These are phyloP conservation scores for Ogataea nitratoaversa DNA, from an alignment of 805 yeast genomes.

Conservation along the genomic window DNA sequence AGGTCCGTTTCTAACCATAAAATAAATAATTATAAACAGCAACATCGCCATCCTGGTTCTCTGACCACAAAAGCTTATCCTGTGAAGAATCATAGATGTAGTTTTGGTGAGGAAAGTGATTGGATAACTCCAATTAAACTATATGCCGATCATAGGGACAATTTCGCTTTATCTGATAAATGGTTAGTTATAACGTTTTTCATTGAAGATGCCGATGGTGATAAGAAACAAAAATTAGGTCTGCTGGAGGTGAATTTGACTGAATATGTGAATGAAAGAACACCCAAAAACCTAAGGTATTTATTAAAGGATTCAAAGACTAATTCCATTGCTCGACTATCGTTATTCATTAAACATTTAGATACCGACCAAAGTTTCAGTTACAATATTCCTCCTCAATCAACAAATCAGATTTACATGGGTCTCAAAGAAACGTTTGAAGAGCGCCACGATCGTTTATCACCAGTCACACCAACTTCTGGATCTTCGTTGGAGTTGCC, in stretches of 20 bases:
- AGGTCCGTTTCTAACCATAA: constrained; percentile 18
- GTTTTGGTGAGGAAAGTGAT: constrained; percentile 34
- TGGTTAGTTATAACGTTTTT: constrained; percentile 37
- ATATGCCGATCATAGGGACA: constrained; percentile 33
- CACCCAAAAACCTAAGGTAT: constrained; percentile 55
- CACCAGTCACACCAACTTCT: not conserved
- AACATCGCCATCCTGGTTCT: constrained; percentile 19
- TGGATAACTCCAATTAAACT: constrained; percentile 34
- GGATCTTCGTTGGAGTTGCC: not conserved
- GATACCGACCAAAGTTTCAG: constrained; percentile 10
- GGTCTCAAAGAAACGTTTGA: constrained; percentile 22
- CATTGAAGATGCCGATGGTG: constrained; percentile 26
- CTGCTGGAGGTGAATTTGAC: constrained; percentile 60
- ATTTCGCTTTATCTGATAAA: constrained; percentile 39
- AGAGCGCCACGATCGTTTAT: not conserved
- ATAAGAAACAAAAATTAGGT: constrained; percentile 55
- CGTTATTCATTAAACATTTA: constrained; percentile 33
- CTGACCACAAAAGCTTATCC: constrained; percentile 38
- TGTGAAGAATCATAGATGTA: constrained; percentile 49
- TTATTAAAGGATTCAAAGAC: constrained; percentile 74
- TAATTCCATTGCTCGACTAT: constrained; percentile 69
- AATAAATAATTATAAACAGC: constrained; percentile 13
- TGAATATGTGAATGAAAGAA: constrained; percentile 59
- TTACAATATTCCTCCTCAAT: constrained; percentile 19
- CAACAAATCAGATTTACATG: constrained; percentile 19